Percentiles rank a stretch among this genome's conserved stretches.
phyloP scores from a whole-genome alignment of 148 eudicot genomes.

The Cornus kousa region DNA sequence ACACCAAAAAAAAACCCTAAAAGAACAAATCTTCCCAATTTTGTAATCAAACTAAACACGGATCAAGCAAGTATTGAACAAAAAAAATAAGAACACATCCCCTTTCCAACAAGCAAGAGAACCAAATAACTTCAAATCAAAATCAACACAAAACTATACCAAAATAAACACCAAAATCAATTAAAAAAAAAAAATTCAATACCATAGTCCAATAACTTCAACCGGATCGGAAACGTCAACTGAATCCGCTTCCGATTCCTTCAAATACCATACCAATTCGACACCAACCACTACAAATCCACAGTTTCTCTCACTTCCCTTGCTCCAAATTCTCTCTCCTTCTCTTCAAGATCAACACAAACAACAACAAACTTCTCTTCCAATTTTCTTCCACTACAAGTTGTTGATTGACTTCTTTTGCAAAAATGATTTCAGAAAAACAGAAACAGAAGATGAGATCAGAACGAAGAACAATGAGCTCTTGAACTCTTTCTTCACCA shows the following conservation, averaged over 20 bases:
- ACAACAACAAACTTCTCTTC: background rate
- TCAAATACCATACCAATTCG: background rate
- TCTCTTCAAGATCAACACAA: constrained; percentile 2
- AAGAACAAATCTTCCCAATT: background rate
- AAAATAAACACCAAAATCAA: constrained; percentile 5
- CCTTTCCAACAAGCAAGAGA: constrained; percentile 15
- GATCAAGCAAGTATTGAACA: constrained; percentile 28
- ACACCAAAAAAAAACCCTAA: background rate
- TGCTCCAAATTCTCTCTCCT: background rate
- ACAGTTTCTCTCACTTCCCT: background rate
- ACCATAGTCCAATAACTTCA: constrained; percentile 44
- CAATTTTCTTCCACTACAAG: background rate
- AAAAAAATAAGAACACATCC: constrained; percentile 1
- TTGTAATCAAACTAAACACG: constrained; percentile 19
- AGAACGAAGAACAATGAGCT: background rate
- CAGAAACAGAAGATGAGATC: background rate
- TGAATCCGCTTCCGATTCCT: constrained; percentile 1
- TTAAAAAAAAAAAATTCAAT: constrained; percentile 12
- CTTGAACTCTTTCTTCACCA: background rate
- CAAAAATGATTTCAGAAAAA: background rate
- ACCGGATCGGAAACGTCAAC: constrained; percentile 42
- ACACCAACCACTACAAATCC: constrained; percentile 8
- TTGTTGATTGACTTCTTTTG: background rate
- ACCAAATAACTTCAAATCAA: constrained; percentile 14
- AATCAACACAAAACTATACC: constrained; percentile 12